A percentile compares a stretch with the other conserved stretches of the same genome.
These are phyloP conservation scores for Phaseolus coccineus DNA, from an alignment of 331 rosid species.

Conservation along the genomic window DNA sequence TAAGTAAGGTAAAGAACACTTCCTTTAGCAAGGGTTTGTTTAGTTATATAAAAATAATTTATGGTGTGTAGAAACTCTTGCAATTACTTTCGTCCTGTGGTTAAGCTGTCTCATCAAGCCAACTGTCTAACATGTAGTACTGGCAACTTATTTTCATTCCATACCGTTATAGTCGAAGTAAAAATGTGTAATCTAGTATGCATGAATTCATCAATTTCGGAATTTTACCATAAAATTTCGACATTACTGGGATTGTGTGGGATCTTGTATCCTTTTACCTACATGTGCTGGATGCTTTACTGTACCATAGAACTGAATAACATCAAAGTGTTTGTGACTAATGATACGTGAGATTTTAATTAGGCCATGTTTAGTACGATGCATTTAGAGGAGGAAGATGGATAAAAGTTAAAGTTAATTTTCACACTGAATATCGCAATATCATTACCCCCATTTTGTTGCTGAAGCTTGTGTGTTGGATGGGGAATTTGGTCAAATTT, in stretches of 20 bases:
- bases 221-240: not conserved
- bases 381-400: not conserved
- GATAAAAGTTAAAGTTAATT: not conserved
- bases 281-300: not conserved
- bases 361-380: not conserved
- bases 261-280: not conserved
- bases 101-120: no score
- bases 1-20: no score
- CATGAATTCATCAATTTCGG: not conserved
- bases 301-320: no score
- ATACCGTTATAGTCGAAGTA: not conserved
- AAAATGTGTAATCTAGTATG: not conserved
- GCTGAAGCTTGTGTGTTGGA: conserved; percentile 18
- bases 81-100: not conserved
- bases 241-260: not conserved
- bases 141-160: not conserved
- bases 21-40: no score
- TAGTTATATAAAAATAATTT: no score
- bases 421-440: not conserved
- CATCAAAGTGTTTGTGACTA: not conserved
- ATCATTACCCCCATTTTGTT: not conserved
- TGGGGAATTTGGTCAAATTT: not conserved
- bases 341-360: not conserved
- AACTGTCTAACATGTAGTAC: conserved; percentile 4
- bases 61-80: not conserved